Conservation (phyloP, 2,329 filamentous ascomycete species). For the Aspergillus sclerotialis region DNA sequence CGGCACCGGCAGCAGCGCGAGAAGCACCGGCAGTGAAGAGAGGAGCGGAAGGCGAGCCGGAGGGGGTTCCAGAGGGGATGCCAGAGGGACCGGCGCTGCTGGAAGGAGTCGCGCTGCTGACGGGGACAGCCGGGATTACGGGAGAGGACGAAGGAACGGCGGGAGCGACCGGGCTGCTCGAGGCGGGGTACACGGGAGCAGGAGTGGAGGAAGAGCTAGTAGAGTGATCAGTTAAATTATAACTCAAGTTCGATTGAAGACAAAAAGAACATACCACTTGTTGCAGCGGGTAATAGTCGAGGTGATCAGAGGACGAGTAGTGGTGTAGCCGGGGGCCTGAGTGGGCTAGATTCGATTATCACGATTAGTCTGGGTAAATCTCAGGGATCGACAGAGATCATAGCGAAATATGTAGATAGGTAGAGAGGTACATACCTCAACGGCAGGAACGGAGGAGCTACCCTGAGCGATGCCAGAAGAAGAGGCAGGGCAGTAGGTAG, state of each 20-base stretch:
- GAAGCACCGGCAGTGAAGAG: conserved; percentile 47
- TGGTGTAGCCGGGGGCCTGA: conserved; percentile 65
- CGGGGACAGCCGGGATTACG: too few relatives aligned
- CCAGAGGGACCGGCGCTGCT: conserved; percentile 10
- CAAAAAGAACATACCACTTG: conserved; percentile 27
- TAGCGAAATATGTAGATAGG: conserved; percentile 4
- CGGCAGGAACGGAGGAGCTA: conserved; percentile 62
- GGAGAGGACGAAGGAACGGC: conserved; percentile 12
- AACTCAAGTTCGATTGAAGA: too few relatives aligned
- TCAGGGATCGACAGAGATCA: neutral
- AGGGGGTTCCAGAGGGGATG: conserved; percentile 12
- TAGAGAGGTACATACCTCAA: conserved; percentile 42
- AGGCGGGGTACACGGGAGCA: conserved; percentile 7
- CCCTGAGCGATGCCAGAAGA: conserved; percentile 56
- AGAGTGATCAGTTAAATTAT: too few relatives aligned
- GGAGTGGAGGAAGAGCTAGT: conserved; percentile 13
- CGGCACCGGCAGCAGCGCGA: conserved; percentile 40
- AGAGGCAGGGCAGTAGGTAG: conserved; percentile 65
- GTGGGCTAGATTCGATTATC: conserved; percentile 54
- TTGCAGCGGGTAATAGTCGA: conserved; percentile 46
- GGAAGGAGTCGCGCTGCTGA: too few relatives aligned
- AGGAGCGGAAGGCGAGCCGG: conserved; percentile 20
- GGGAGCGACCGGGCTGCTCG: too few relatives aligned
- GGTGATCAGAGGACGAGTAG: conserved; percentile 46
- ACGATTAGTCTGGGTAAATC: conserved; percentile 1